Conservation (phyloP, 257 asterid species). For the Lycium barbarum region DNA sequence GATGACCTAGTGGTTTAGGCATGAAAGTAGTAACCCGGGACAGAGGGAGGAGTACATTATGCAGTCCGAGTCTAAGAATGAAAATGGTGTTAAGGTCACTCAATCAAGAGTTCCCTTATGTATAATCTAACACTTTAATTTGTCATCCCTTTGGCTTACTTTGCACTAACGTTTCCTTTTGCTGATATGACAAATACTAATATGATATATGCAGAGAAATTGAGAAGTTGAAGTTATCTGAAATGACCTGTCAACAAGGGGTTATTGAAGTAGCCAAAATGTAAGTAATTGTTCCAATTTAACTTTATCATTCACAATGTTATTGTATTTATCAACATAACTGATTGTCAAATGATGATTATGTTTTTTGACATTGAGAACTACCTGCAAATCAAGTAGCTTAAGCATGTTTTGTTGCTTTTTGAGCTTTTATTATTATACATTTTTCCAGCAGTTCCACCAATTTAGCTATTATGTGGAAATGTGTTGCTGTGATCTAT, state of each 20-base stretch:
- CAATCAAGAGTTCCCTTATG: background rate
- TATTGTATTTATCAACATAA: background rate
- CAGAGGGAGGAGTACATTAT: background rate
- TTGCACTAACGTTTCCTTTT: background rate
- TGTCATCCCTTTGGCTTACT: background rate
- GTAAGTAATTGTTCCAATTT: constrained; percentile 55
- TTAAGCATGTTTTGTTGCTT: constrained; percentile 5
- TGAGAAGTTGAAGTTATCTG: constrained; percentile 89
- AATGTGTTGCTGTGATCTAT: background rate
- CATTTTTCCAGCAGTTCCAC: background rate
- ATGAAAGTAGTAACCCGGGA: background rate
- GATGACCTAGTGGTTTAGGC: background rate
- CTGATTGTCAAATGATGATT: background rate
- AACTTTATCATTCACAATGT: background rate
- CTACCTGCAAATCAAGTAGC: background rate
- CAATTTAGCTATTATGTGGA: background rate
- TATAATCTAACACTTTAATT: background rate
- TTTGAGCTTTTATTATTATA: background rate
- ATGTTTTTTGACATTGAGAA: constrained; percentile 18
- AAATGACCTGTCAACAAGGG: constrained; percentile 94
- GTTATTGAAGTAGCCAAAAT: constrained; percentile 92
- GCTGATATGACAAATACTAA: background rate
- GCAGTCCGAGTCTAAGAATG: background rate
- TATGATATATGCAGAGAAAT: constrained; percentile 65
- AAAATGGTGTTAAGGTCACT: background rate